Conservation (phyloP, 2,329 filamentous ascomycete genomes). For the Pseudogymnoascus sp. region DNA sequence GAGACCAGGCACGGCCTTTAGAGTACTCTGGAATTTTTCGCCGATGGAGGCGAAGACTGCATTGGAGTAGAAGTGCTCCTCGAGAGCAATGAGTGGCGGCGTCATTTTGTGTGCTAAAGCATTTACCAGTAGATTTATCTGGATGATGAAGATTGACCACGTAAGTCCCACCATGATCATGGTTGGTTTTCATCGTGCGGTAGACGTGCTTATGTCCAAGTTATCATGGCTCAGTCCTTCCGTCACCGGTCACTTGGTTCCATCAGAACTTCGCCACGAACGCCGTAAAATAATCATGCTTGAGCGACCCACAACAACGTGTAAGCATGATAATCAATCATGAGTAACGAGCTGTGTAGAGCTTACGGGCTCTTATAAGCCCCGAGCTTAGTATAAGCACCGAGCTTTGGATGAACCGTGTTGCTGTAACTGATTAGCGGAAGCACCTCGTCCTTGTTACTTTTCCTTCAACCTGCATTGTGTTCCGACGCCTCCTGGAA, state of each 20-base stretch:
- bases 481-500: background rate
- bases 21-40: conserved; percentile 20
- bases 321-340: background rate
- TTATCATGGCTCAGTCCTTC: background rate
- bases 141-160: background rate
- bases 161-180: background rate
- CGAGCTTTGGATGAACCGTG: background rate
- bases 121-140: background rate
- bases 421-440: background rate
- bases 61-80: conserved; percentile 27
- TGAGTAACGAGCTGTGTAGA: background rate
- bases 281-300: background rate
- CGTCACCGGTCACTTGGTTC: background rate
- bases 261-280: background rate
- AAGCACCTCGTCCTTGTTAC: background rate
- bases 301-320: background rate
- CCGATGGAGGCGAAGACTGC: conserved; percentile 11
- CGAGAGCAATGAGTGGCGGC: conserved; percentile 30
- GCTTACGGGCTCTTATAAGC: background rate
- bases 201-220: background rate
- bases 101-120: background rate
- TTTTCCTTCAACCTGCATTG: background rate
- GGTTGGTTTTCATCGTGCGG: background rate
- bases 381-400: background rate
- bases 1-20: conserved; percentile 6